Base-by-base conservation (phyloP, 257 asterid species). In the Coffea canephora region DNA sequence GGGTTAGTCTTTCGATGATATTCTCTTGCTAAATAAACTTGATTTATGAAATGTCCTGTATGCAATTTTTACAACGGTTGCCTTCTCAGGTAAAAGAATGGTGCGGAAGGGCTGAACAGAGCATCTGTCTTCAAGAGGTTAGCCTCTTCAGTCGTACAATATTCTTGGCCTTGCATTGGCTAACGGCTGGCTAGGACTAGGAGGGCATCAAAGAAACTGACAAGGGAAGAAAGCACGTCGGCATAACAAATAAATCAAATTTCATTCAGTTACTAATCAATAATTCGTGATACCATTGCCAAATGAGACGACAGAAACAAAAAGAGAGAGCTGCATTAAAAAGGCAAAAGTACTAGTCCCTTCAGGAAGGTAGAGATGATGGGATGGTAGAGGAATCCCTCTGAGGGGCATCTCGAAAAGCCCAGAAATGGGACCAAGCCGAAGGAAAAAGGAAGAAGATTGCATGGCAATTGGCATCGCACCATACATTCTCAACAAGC, bases 401-500 rank as follows among this genome's bases (percentile, higher is more conserved):
- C 39, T 7, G 1, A 49, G 21, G 73, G 74, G 78, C 78, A 72
- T 73, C 75, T 73, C 2, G 0, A 66, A 79, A 80, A 79, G 68
- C 68, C 41, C 50, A 73, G 31, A 79, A 59, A 34, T 46, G 75
- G 61, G 75, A 46, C 75, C 75, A 71, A 71, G 27, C 8, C 14
- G 31, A 46, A 64, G 23, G 19, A 39, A 27, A 73, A 27, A 73
- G 46, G 31, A 8, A 75, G 50, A 36, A 21, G 75, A 68, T 41
- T 36, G 78, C 25, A 52, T 27, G 73, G 87, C 77, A 87, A 79
- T 71, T 41, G 54, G 78, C 25, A 52, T 27, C 76, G 87, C 77
- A 87, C 79, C 74, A 81, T 75, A 73, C 43, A 70, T n/a, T 45
- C 45, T 39, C 75, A 77, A 76, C 70, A 85, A 83, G 88, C 88